Base-by-base conservation (phyloP, 1,284 basidiomycete species). In the Puccinia horiana region DNA sequence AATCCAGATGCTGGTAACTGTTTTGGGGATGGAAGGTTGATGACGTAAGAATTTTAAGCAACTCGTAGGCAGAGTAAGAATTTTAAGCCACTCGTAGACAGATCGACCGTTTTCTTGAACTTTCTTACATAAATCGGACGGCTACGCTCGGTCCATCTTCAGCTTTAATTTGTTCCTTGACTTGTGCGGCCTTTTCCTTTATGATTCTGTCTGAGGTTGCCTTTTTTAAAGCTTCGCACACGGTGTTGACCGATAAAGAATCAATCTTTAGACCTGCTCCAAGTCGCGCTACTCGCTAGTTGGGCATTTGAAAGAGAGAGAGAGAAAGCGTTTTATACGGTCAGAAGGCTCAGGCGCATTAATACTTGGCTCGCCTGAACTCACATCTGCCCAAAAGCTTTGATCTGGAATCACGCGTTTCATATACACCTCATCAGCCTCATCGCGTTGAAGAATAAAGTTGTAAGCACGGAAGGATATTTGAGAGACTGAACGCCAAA, bases 161-260 rank as follows among this genome's bases (percentile, higher is more conserved):
- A 26, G 82, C 61, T n/a, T 84, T 82, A 49, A 86, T 86, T 82
- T 81, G 83, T 42, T 85, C 83, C 3, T 85, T 85, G 11, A 86
- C 84, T 37, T 84, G 83, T 61, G 83, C 83, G 14, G 85, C 85
- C 82, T 86, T 86, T 65, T 86, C 85, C 47, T 84, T 84, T 83
- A 86, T 85, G 67, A 86, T 82, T 6, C 84, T 83, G 70, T 97
- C 94, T 2, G 92, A 93, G 5, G 96, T 97, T 6, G 95, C 96
- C 61, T 89, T 87, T 32, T 89, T 86, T 44, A 99, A 89, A 0
- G 96, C 96, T 4, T 92, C 91, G 9, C 92, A 90, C 74, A 99
- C 88, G 65, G 88, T 89, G 18, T 93, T 91, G 4, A 92, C 91
- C 20, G 93, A 95, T 76, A 98, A 89, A 87, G 95, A 94, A 84